Percentiles rank a stretch among this genome's conserved stretches.
Evolutionary conservation across 1,139 yeast genomes (phyloP).

Genomic region (Pichia sp.): DNA sequence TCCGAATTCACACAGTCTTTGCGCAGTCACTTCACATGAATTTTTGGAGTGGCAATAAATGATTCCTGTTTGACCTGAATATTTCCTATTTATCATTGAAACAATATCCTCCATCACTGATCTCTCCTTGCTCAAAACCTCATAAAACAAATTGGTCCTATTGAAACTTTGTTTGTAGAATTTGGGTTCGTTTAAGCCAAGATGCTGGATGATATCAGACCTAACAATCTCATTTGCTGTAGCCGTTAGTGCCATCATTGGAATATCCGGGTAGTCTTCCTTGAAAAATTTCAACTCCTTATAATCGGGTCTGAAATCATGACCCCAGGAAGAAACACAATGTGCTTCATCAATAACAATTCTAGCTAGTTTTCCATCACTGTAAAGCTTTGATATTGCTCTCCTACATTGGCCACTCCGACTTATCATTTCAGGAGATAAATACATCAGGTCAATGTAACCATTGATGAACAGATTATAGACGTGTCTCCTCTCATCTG

Average conservation of each 20-base stretch:
- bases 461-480: constrained; percentile 63
- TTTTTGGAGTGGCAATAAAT: constrained; percentile 90
- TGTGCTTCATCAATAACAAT: constrained; percentile 98
- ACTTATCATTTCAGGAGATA: constrained; percentile 94
- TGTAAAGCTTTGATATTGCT: constrained; percentile 56
- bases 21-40: constrained; percentile 80
- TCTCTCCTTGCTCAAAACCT: constrained; percentile 61
- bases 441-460: constrained; percentile 67
- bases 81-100: constrained; percentile 49
- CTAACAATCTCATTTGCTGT: constrained; percentile 93
- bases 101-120: constrained; percentile 59
- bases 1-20: constrained; percentile 55
- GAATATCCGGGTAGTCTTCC: constrained; percentile 67
- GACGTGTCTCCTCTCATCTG: constrained; percentile 61
- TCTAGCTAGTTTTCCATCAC: constrained; percentile 61
- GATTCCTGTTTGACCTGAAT: constrained; percentile 69
- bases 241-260: constrained; percentile 95
- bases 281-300: constrained; percentile 75
- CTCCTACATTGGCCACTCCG: constrained; percentile 67
- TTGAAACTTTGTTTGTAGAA: constrained; percentile 78
- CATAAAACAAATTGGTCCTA: constrained; percentile 78
- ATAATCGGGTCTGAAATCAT: constrained; percentile 95
- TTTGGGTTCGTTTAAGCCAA: constrained; percentile 53
- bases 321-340: constrained; percentile 99
- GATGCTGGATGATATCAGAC: constrained; percentile 75